Evolutionary conservation across 441 rosid genomes (phyloP).

Genomic region (Syzygium malaccense): DNA sequence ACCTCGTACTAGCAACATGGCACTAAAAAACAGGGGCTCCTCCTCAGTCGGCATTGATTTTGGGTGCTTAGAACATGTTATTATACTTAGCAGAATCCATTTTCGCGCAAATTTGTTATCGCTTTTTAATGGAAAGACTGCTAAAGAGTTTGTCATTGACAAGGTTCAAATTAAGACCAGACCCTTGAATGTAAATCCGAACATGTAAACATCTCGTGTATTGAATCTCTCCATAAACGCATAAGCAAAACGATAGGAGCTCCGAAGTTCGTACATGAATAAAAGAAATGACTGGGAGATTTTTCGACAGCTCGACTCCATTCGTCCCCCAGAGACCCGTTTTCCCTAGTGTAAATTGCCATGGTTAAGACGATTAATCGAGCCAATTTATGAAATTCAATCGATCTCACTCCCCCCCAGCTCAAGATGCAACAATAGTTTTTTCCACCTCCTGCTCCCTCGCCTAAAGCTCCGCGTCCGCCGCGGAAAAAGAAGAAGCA

Average conservation of each 20-base stretch:
- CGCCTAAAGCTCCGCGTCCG: background rate
- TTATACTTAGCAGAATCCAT: background rate
- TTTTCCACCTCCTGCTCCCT: background rate
- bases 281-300: background rate
- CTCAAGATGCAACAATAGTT: background rate
- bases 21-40: background rate
- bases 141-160: background rate
- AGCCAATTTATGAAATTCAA: background rate
- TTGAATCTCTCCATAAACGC: background rate
- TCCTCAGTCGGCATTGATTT: fast-evolving
- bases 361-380: background rate
- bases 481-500: background rate
- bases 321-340: background rate
- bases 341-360: background rate
- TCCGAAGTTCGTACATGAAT: background rate
- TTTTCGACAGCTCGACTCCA: background rate
- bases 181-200: background rate
- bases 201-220: background rate
- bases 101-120: background rate
- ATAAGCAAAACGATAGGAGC: background rate
- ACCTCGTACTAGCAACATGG: fast-evolving
- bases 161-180: background rate
- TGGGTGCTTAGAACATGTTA: background rate
- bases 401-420: background rate
- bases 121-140: background rate